Conservation (phyloP, 164 flowering plant species). For the Aristolochia contorta region DNA sequence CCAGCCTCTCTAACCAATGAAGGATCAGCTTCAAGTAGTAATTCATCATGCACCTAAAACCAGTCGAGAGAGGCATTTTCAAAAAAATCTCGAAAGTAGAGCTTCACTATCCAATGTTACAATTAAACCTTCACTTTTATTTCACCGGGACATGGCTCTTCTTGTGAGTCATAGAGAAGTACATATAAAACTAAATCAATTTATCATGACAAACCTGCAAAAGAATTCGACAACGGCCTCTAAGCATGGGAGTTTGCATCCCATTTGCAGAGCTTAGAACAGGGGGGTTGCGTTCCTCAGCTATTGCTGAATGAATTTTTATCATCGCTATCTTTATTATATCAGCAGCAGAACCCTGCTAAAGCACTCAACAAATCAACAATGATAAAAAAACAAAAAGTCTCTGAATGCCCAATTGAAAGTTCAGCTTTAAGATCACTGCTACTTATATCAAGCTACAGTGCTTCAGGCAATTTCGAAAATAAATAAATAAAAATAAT, state of each 20-base stretch:
- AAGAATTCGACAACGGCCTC: constrained; percentile 71
- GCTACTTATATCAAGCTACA: too few relatives aligned
- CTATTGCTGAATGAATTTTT: constrained; percentile 52
- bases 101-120: not conserved
- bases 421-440: too few relatives aligned
- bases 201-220: constrained; percentile 53
- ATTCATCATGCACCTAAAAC: constrained; percentile 83
- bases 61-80: not conserved
- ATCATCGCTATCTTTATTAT: constrained; percentile 96
- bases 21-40: constrained; percentile 81
- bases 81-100: not conserved
- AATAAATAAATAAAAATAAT: too few relatives aligned
- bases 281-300: constrained; percentile 26
- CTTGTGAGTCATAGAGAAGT: not conserved
- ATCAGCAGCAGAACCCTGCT: constrained; percentile 96
- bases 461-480: too few relatives aligned
- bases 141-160: not conserved
- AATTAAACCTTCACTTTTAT: not conserved
- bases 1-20: constrained; percentile 63
- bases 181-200: not conserved
- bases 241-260: constrained; percentile 41
- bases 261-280: constrained; percentile 16
- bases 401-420: too few relatives aligned
- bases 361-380: constrained; percentile 8
- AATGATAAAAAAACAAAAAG: constrained; percentile 1